Conservation (phyloP, 2,329 filamentous ascomycete species). For the Pseudopyrenochaeta lycopersici region DNA sequence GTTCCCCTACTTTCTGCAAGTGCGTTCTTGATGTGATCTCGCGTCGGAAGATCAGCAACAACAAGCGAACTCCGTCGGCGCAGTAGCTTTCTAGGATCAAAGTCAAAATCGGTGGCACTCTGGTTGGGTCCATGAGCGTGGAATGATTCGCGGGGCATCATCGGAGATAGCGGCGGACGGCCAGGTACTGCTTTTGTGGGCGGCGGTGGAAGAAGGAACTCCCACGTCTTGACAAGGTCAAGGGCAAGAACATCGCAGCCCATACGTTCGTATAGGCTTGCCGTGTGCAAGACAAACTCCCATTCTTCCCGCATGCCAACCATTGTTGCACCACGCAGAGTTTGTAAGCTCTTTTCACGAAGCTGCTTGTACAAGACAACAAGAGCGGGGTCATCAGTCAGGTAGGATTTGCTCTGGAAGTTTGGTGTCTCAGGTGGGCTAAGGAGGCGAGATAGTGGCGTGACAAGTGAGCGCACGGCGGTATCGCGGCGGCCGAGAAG, state of each 20-base stretch:
- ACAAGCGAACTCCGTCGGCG: constrained; percentile 79
- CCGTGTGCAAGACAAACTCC: constrained; percentile 88
- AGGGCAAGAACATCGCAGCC: constrained; percentile 90
- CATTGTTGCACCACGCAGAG: constrained; percentile 83
- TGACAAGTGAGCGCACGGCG: constrained; percentile 83
- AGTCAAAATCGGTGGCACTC: constrained; percentile 41
- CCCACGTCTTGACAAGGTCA: constrained; percentile 84
- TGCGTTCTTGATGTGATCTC: constrained; percentile 32
- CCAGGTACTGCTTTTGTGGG: constrained; percentile 22
- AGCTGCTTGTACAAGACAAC: constrained; percentile 88
- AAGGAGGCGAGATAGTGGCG: constrained; percentile 78
- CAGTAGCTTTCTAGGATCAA: constrained; percentile 73
- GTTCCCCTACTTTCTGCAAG: constrained; percentile 23
- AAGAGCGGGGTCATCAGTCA: constrained; percentile 89
- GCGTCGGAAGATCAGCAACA: constrained; percentile 73
- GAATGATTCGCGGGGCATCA: constrained; percentile 35
- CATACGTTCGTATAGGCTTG: constrained; percentile 86
- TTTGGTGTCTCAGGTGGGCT: constrained; percentile 74
- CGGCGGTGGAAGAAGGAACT: constrained; percentile 68
- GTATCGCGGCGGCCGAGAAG: constrained; percentile 83
- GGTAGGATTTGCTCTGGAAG: constrained; percentile 78
- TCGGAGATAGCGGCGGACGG: constrained; percentile 34
- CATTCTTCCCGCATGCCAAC: constrained; percentile 82
- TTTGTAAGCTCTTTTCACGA: constrained; percentile 81
- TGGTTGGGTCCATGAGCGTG: constrained; percentile 27